Percentiles rank a stretch among this genome's conserved stretches.
Conservation (phyloP, 768 basidiomycete genomes). For the Boletus speciosus region DNA sequence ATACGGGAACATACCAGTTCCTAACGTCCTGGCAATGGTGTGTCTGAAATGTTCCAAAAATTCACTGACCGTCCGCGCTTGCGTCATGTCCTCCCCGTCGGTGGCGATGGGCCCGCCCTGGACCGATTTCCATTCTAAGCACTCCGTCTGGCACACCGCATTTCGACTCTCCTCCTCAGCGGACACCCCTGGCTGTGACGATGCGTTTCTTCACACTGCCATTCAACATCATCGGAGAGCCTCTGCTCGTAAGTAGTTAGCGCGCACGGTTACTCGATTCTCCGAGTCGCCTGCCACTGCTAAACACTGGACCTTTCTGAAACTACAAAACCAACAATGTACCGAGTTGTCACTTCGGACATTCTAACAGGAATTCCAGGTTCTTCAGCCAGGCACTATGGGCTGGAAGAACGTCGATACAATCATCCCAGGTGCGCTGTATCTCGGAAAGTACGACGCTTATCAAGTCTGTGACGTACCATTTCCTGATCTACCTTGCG, state of each 20-base stretch:
- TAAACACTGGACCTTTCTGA: constrained; percentile 17
- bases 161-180: constrained; percentile 24
- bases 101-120: constrained; percentile 33
- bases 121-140: constrained; percentile 24
- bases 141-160: constrained; percentile 29
- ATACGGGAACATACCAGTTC: constrained; percentile 12
- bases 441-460: constrained; percentile 67
- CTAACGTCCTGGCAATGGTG: constrained; percentile 7
- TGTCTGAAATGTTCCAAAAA: constrained; percentile 1
- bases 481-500: constrained; percentile 44
- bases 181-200: constrained; percentile 32
- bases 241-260: constrained; percentile 20
- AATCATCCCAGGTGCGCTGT: constrained; percentile 62
- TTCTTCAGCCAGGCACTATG: constrained; percentile 25
- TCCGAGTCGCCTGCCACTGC: constrained; percentile 28
- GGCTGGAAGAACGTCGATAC: constrained; percentile 67
- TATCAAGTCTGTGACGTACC: constrained; percentile 20
- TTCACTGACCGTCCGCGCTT: constrained; percentile 2
- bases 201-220: constrained; percentile 33
- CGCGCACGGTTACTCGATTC: constrained; percentile 30
- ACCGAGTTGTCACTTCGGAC: constrained; percentile 13
- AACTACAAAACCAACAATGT: constrained; percentile 37
- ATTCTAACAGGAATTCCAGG: constrained; percentile 31
- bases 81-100: constrained; percentile 25
- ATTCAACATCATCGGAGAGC: constrained; percentile 18